Conservation (phyloP, 2,329 filamentous ascomycete species). For the Curvularia sp. region DNA sequence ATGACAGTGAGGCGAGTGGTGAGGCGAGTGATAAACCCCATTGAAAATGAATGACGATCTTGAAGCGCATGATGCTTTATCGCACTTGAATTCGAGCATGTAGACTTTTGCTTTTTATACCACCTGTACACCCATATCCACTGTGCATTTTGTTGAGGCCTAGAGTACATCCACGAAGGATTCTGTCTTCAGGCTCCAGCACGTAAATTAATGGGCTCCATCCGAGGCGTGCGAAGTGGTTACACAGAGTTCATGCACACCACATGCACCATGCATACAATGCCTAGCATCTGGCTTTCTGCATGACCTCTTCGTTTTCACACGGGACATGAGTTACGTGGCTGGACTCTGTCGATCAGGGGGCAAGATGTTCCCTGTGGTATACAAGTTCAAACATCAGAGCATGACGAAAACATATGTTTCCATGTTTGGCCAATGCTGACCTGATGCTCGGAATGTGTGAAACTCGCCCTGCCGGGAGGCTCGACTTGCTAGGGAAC, state of each 20-base stretch:
- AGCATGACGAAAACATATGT: not conserved
- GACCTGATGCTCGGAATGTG: not conserved
- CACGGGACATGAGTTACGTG: not conserved
- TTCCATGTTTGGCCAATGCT: not conserved
- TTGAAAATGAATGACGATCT: too few species aligned
- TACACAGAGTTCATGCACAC: not conserved
- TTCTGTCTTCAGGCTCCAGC: not conserved
- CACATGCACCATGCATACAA: not conserved
- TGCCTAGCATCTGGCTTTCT: not conserved
- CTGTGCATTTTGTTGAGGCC: not conserved
- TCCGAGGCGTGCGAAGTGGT: not conserved
- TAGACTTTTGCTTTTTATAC: not conserved
- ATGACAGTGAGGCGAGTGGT: not conserved
- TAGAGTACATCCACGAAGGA: not conserved
- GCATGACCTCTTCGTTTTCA: not conserved
- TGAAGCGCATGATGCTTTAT: not conserved
- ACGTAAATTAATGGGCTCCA: not conserved
- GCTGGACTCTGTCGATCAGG: not conserved
- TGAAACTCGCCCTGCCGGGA: not conserved
- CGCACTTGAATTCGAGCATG: not conserved
- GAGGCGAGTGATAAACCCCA: too few species aligned
- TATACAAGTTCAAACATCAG: not conserved
- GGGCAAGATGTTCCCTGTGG: not conserved
- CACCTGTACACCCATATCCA: not conserved
- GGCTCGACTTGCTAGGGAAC: too few species aligned